Evolutionary conservation across 768 basidiomycete genomes (phyloP).

Genomic region (Mycena indigotica): DNA sequence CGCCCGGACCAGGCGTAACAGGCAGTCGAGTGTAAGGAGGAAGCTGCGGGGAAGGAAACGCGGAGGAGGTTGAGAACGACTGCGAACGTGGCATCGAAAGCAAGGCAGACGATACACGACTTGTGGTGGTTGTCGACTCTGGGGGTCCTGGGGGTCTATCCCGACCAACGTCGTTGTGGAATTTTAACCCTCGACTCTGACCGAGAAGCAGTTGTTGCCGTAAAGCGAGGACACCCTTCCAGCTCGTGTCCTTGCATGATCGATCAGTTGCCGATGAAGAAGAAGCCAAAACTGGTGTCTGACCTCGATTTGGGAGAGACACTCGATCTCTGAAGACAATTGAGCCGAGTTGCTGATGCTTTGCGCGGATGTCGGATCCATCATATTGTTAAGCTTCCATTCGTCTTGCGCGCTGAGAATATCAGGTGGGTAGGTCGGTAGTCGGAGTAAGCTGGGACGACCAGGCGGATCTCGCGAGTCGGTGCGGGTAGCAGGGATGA

Average conservation of each 20-base stretch:
- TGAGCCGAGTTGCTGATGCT: no score
- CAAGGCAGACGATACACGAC: background rate
- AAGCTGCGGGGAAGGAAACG: background rate
- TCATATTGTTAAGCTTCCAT: no score
- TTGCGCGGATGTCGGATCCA: background rate
- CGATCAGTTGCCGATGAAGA: background rate
- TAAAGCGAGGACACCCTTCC: background rate
- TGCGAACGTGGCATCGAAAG: background rate
- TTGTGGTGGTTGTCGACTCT: background rate
- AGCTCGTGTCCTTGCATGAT: background rate
- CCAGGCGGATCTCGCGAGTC: no score
- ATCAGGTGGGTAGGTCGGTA: no score
- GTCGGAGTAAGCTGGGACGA: no score
- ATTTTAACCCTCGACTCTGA: background rate
- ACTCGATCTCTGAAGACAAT: no score
- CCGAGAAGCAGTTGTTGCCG: background rate
- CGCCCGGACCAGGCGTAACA: no score
- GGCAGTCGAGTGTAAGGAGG: background rate
- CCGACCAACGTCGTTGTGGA: slow-evolving; percentile 1
- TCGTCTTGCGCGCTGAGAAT: no score
- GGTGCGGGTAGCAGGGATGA: no score
- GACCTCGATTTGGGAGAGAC: no score
- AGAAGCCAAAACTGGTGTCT: background rate
- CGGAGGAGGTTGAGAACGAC: background rate
- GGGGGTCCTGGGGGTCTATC: background rate